These are phyloP conservation scores for Flaveria bidentis DNA, from an alignment of 129 eudicot genomes.

Conservation along the genomic window DNA sequence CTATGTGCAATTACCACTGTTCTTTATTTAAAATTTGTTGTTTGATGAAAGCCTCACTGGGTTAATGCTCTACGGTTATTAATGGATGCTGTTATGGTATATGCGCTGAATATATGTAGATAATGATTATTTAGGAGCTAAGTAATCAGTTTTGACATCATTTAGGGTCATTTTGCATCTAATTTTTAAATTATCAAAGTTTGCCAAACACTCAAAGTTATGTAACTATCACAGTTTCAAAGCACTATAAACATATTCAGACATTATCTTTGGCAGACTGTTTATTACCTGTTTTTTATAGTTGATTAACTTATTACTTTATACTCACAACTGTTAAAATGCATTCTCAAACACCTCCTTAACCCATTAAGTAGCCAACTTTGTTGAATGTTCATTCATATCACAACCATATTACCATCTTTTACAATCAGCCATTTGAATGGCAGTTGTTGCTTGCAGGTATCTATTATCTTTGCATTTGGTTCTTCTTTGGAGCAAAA, in stretches of 20 bases:
- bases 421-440: background rate
- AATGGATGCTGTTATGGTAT: background rate
- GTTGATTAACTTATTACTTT: background rate
- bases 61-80: background rate
- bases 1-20: too few species aligned
- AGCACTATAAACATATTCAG: too few species aligned
- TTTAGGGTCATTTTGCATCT: too few species aligned
- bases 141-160: background rate
- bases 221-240: too few species aligned
- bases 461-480: background rate
- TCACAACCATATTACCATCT: background rate
- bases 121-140: background rate
- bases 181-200: background rate
- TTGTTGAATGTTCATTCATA: background rate
- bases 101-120: background rate
- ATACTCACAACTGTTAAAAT: background rate
- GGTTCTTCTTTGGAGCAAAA: conserved; percentile 4
- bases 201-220: background rate
- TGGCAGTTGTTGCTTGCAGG: background rate
- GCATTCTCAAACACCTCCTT: background rate
- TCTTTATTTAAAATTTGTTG: too few species aligned
- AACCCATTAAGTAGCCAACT: background rate
- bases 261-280: too few species aligned
- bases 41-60: background rate
- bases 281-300: background rate